Evolutionary conservation across 108 stramenopile genomes (phyloP).

Genomic region (Cyclotella atomus): DNA sequence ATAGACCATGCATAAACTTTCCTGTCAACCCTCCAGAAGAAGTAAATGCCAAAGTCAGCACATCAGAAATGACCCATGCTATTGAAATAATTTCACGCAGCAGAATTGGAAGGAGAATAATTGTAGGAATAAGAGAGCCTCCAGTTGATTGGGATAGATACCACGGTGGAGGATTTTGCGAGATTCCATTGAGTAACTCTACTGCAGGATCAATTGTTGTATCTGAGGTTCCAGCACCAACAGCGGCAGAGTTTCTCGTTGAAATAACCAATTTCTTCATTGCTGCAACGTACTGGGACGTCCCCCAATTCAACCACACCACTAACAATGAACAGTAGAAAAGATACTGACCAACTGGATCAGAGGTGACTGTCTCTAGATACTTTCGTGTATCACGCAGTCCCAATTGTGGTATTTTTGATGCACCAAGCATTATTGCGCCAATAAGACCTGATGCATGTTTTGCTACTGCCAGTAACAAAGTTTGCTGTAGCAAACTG

Average conservation of each 20-base stretch:
- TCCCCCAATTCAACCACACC: slow-evolving; percentile 75
- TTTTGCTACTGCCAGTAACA: slow-evolving; percentile 78
- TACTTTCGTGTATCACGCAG: slow-evolving; percentile 58
- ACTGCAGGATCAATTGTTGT: background rate
- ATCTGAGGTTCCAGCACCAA: background rate
- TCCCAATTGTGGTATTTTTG: slow-evolving; percentile 68
- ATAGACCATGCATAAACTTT: slow-evolving; percentile 22
- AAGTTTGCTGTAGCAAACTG: slow-evolving; percentile 59
- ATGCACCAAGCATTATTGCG: slow-evolving; percentile 66
- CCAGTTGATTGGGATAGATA: slow-evolving; percentile 34
- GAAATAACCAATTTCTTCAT: slow-evolving; percentile 30
- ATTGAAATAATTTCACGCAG: slow-evolving; percentile 71
- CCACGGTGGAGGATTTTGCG: slow-evolving; percentile 41
- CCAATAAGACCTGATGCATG: slow-evolving; percentile 71
- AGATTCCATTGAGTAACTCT: slow-evolving; percentile 20
- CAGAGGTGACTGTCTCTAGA: slow-evolving; percentile 65
- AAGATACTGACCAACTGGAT: slow-evolving; percentile 85
- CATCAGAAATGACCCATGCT: slow-evolving; percentile 69
- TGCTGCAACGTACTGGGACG: background rate
- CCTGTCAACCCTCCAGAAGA: slow-evolving; percentile 40
- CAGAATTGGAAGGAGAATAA: slow-evolving; percentile 62
- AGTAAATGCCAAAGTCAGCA: slow-evolving; percentile 35
- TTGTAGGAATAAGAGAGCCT: slow-evolving; percentile 33
- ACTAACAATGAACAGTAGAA: slow-evolving; percentile 75
- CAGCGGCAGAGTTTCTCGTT: slow-evolving; percentile 20